These are phyloP conservation scores for Mortierella polycephala DNA, from an alignment of 371 early-diverging fungal genomes.

Conservation along the genomic window DNA sequence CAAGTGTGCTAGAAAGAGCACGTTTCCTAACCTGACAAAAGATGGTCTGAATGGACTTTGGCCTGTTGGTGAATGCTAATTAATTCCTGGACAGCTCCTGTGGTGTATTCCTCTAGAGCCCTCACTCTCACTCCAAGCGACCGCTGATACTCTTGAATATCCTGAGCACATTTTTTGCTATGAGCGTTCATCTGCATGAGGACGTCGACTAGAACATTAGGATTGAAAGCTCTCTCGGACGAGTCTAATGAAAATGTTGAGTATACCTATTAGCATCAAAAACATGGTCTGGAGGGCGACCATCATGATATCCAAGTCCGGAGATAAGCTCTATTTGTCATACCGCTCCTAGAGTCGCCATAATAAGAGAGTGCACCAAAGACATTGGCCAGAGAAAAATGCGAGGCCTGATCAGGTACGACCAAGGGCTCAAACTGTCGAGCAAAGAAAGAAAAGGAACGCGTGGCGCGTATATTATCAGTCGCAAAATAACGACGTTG, in stretches of 20 bases:
- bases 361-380: constrained; percentile 29
- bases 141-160: constrained; percentile 37
- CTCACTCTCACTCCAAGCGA: constrained; percentile 28
- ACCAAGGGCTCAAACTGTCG: constrained; percentile 42
- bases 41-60: constrained; percentile 28
- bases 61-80: constrained; percentile 28
- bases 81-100: constrained; percentile 31
- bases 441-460: too few species aligned
- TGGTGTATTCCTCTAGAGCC: constrained; percentile 19
- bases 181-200: constrained; percentile 36
- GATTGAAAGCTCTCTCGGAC: constrained; percentile 29
- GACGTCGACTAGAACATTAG: constrained; percentile 28
- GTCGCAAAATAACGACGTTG: neutral
- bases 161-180: constrained; percentile 32
- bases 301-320: too few species aligned
- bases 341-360: constrained; percentile 10
- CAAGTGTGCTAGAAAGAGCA: neutral
- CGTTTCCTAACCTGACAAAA: constrained; percentile 31
- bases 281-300: too few species aligned
- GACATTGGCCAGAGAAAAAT: constrained; percentile 41
- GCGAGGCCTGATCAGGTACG: constrained; percentile 23
- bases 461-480: too few species aligned
- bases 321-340: too few species aligned
- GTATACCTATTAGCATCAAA: too few species aligned
- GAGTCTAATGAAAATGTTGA: constrained; percentile 1